Evolutionary conservation across 179 eudicot genomes (phyloP).

Genomic region (Camellia oleifera): DNA sequence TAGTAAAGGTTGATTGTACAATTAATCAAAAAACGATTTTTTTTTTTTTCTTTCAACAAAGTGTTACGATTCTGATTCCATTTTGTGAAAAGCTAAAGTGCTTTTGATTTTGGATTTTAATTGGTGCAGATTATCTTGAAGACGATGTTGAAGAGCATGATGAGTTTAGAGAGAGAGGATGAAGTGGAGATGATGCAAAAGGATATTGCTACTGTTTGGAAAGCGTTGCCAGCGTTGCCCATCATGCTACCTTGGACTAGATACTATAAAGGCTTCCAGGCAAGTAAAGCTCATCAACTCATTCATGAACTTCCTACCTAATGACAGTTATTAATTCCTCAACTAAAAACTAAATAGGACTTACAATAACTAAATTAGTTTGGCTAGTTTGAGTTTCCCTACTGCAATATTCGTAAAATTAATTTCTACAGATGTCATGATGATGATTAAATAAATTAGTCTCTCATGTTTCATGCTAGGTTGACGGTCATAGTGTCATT

Average conservation of each 20-base stretch:
- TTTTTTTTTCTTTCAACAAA: too few species aligned
- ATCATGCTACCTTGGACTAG: constrained; percentile 24
- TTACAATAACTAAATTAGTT: too few species aligned
- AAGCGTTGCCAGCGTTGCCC: constrained; percentile 21
- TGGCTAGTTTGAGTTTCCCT: too few species aligned
- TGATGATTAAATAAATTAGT: too few species aligned
- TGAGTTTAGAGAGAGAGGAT: constrained; percentile 17
- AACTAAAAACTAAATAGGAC: too few species aligned
- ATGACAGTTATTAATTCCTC: background rate
- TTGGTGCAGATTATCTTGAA: constrained; percentile 20
- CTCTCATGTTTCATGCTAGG: too few species aligned
- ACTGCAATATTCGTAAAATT: too few species aligned
- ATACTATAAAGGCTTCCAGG: constrained; percentile 26
- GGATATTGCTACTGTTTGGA: constrained; percentile 22
- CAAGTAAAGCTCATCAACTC: background rate
- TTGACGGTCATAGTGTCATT: too few species aligned
- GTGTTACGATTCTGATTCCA: background rate
- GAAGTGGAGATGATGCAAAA: constrained; percentile 23
- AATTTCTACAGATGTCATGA: too few species aligned
- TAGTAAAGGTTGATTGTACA: constrained; percentile 13
- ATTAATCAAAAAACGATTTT: background rate
- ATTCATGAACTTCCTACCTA: background rate
- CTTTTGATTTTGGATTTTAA: background rate
- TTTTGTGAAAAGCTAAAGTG: background rate
- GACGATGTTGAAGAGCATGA: constrained; percentile 27